These are phyloP conservation scores for Apophysomyces sp. DNA, from an alignment of 371 early-diverging fungal species.

Conservation along the genomic window DNA sequence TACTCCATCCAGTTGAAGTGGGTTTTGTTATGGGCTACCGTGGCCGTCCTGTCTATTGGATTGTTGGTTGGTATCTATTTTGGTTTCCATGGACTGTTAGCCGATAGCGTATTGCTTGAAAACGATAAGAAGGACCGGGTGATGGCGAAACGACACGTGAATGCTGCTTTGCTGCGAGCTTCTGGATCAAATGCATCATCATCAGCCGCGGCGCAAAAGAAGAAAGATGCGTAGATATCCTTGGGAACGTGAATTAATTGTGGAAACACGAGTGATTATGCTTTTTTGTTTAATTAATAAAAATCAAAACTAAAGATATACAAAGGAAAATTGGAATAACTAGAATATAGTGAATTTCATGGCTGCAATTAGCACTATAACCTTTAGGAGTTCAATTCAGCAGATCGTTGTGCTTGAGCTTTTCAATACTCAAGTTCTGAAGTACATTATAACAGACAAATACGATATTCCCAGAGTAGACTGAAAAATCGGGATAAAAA, in stretches of 20 bases:
- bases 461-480: too few species aligned
- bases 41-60: conserved; percentile 23
- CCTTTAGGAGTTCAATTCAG: too few species aligned
- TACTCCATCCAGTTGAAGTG: conserved; percentile 36
- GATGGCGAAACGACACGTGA: conserved; percentile 26
- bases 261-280: background rate
- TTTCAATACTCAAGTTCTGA: too few species aligned
- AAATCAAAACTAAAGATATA: too few species aligned
- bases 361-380: too few species aligned
- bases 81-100: conserved; percentile 40
- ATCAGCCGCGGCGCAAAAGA: conserved; percentile 8
- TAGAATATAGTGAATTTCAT: too few species aligned
- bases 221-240: conserved; percentile 11
- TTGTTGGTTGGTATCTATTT: conserved; percentile 40
- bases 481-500: too few species aligned
- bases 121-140: conserved; percentile 28
- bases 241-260: background rate
- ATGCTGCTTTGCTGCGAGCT: conserved; percentile 21
- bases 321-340: too few species aligned
- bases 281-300: too few species aligned
- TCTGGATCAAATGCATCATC: background rate
- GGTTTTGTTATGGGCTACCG: conserved; percentile 29
- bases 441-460: too few species aligned
- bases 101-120: conserved; percentile 41
- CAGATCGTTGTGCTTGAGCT: too few species aligned